A percentile compares a stretch with the other conserved stretches of the same genome.
Evolutionary conservation across 257 asterid species (phyloP).

Genomic region (Capsicum chinense): DNA sequence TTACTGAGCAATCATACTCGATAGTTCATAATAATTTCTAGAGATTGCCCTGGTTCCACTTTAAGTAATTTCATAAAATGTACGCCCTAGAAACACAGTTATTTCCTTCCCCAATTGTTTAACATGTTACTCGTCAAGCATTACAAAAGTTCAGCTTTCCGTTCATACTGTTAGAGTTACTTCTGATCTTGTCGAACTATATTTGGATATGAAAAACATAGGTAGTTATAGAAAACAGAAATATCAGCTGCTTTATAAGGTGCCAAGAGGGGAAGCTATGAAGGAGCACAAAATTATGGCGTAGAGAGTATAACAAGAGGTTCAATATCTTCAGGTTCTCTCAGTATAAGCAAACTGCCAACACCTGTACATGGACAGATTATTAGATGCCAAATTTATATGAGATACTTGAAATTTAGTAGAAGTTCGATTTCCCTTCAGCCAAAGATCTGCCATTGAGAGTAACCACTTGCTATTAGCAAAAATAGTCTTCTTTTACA

Average conservation of each 20-base stretch:
- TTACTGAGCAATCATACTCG: neutral
- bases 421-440: neutral
- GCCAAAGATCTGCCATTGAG: neutral
- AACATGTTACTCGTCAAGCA: neutral
- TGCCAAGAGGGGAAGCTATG: neutral
- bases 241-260: slow-evolving; percentile 11
- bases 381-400: neutral
- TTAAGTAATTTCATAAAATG: neutral
- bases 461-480: slow-evolving; percentile 15
- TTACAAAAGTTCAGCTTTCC: neutral
- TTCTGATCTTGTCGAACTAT: neutral
- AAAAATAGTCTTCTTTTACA: neutral
- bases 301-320: neutral
- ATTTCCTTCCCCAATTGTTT: neutral
- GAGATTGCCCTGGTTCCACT: neutral
- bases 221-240: neutral
- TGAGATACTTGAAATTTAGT: slow-evolving; percentile 8
- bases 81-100: neutral
- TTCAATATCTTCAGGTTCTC: slow-evolving; percentile 16
- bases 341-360: neutral
- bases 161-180: neutral
- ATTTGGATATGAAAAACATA: neutral
- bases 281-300: slow-evolving; percentile 19
- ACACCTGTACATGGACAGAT: slow-evolving; percentile 2
- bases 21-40: neutral